A percentile compares a stretch with the other conserved stretches of the same genome.
Conservation (phyloP, 2,329 filamentous ascomycete species). For the Calonectria fujianensis region DNA sequence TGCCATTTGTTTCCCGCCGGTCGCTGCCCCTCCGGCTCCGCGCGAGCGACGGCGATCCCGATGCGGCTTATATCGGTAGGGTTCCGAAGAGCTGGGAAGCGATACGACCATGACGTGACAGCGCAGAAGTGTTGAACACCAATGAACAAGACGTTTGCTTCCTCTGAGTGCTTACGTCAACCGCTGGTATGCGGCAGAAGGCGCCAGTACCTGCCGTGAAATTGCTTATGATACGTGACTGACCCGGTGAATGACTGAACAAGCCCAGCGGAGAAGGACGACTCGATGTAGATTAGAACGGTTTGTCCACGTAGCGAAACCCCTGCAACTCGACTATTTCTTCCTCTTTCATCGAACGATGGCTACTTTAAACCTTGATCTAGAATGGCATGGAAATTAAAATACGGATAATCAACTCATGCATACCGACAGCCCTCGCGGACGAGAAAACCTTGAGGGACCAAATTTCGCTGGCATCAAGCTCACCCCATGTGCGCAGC, state of each 20-base stretch:
- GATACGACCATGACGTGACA: slow-evolving; percentile 22
- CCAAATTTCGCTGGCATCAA: slow-evolving; percentile 5
- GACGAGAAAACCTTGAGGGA: slow-evolving; percentile 10
- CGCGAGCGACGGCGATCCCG: slow-evolving; percentile 53
- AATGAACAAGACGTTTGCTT: neutral
- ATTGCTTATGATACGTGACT: neutral
- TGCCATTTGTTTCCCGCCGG: slow-evolving; percentile 1
- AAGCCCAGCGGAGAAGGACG: neutral
- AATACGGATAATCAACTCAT: slow-evolving; percentile 14
- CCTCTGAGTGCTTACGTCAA: slow-evolving; percentile 30
- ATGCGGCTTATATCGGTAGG: slow-evolving; percentile 43
- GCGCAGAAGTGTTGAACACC: neutral
- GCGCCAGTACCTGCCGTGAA: neutral
- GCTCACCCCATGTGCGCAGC: neutral
- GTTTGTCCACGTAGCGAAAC: neutral
- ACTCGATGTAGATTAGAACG: slow-evolving; percentile 5
- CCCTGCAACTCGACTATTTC: slow-evolving; percentile 15
- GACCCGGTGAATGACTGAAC: neutral
- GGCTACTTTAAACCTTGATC: slow-evolving; percentile 21
- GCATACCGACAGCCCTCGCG: neutral
- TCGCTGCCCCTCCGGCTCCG: slow-evolving; percentile 37
- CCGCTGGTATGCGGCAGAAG: neutral
- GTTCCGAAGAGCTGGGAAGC: slow-evolving; percentile 25
- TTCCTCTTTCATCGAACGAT: slow-evolving; percentile 19
- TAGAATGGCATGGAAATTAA: slow-evolving; percentile 4